A percentile compares a stretch with the other conserved stretches of the same genome.
These are phyloP conservation scores for Candida jianshihensis DNA, from an alignment of 805 yeast genomes.

Conservation along the genomic window DNA sequence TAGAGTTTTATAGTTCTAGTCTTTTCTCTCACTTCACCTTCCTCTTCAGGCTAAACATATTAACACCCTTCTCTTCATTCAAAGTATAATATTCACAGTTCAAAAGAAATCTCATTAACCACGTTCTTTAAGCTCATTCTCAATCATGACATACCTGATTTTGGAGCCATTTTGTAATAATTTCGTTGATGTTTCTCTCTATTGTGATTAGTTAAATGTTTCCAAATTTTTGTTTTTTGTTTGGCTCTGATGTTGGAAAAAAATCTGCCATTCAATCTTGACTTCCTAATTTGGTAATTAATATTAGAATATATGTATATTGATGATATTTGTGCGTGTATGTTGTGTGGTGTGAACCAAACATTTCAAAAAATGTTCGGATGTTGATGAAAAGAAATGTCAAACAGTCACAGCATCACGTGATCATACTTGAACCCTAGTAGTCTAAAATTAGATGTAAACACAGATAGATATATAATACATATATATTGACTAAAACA, in stretches of 20 bases:
- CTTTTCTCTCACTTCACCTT: too few species aligned
- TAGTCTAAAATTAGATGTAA: too few species aligned
- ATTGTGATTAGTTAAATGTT: slow-evolving; percentile 1
- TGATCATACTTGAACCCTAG: too few species aligned
- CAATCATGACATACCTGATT: slow-evolving; percentile 40
- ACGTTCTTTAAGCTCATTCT: too few species aligned
- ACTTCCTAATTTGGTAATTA: slow-evolving; percentile 1
- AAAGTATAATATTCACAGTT: too few species aligned
- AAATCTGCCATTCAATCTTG: not conserved
- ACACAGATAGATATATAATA: not conserved
- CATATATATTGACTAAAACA: not conserved
- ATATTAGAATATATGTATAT: not conserved
- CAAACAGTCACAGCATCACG: slow-evolving; percentile 1
- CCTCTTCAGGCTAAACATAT: too few species aligned
- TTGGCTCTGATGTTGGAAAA: not conserved
- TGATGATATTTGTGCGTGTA: not conserved
- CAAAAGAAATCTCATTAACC: too few species aligned
- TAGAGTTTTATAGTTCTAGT: too few species aligned
- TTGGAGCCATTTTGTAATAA: slow-evolving; percentile 38
- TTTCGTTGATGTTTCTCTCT: slow-evolving; percentile 12
- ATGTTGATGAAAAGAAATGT: not conserved
- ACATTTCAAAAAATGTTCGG: not conserved
- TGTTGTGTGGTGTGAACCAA: not conserved
- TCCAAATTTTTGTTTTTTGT: slow-evolving; percentile 4
- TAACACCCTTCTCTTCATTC: too few species aligned